Base-by-base conservation (phyloP, 2,329 filamentous ascomycete species). In the Cercospora sojina region DNA sequence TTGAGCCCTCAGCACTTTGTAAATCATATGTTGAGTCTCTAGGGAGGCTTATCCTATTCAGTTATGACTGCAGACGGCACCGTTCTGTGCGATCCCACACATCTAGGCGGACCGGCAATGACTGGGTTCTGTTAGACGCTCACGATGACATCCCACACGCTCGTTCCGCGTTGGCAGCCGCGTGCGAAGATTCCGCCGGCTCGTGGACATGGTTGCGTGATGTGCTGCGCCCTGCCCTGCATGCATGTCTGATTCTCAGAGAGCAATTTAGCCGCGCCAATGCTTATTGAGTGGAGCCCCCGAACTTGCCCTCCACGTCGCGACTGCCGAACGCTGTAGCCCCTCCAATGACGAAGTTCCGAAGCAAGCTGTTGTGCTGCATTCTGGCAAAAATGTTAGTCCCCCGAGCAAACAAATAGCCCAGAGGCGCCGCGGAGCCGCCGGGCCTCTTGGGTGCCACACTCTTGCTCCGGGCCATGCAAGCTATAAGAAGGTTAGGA, bases 401-500 rank as follows among this genome's bases (percentile, higher is more conserved):
- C 12, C 12, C 47, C 47, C 47, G 57, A 41, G 38, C 57, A 53
- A 68, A 61, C 53, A 62, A 62, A 57, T 49, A 59, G 25, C 38
- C 53, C 47, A 51, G 41, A 41, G 43, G 18, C 49, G 64, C 67
- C 66, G 60, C 56, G 55, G 58, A 64, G 63, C 51, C 57, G 62
- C 60, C 64, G 66, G 53, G 25, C 16, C 12, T 12, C 35, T 27
- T 18, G 16, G 38, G 23, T 25, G 51, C 47, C 49, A 53, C 47
- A 23, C 20, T 56, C 49, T 31, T 47, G 12, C 18, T n/a, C 31
- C 51, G n/a, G 25, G 47, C 56, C 18, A 64, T 67, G 62, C 62
- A 60, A 59, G 66, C 56, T 66, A 67, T 69, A 64, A 67, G 55
- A 69, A 69, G 67, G 67, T 61, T 38, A 58, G 51, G 10, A 51